Evolutionary conservation across 2,329 filamentous ascomycete species (phyloP), one percentile per base, ranked within the genome.

Genomic region (Phaeophleospora eucalypticola): DNA sequence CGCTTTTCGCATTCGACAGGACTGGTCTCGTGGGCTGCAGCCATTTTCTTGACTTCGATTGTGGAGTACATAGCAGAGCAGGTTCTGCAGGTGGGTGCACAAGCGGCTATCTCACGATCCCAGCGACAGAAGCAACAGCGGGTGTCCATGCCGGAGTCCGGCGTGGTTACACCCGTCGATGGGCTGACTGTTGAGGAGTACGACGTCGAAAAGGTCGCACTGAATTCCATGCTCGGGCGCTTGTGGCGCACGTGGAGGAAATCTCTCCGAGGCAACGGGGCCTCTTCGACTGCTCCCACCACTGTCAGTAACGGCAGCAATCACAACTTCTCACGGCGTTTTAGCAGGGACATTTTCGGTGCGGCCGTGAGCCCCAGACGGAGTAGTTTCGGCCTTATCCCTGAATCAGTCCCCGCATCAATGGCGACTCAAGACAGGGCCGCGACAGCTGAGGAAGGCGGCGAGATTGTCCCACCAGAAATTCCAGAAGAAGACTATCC

Each of bases 201-300:
- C 45, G 93, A 98, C 64, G 88, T 96, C 77, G 93, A 97, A 64
- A 88, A 90, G 57, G 81, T 97, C 54, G 91, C 91, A 6, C 76
- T 97, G 50, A 94, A 95, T 63, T 80, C 89, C 47, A 90, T 88
- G 2, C 73, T 98, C 1, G 93, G 93, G 16, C 79, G 90, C 40
- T 74, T 97, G 36, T 98, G 93, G 93, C 82, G 93, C 58, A 86
- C 87, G 19, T 98, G 93, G 93, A 89, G 93, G 70, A 95, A 95
- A 71, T 81, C 86, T 52, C 77, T 87, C 58, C 80, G 87, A n/a
- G 51, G 41, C 37, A 54, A 52, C 44, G 48, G 29, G 27, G 54
- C 49, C 41, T 20, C 42, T 12, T 41, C 36, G 14, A 35, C 42
- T 21, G 40, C 48, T 35, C 40, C 52, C 19, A 46, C 48, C n/a